A percentile compares a stretch with the other conserved stretches of the same genome.
Conservation (phyloP, 805 yeast genomes). For the Dipodascus albidus region DNA sequence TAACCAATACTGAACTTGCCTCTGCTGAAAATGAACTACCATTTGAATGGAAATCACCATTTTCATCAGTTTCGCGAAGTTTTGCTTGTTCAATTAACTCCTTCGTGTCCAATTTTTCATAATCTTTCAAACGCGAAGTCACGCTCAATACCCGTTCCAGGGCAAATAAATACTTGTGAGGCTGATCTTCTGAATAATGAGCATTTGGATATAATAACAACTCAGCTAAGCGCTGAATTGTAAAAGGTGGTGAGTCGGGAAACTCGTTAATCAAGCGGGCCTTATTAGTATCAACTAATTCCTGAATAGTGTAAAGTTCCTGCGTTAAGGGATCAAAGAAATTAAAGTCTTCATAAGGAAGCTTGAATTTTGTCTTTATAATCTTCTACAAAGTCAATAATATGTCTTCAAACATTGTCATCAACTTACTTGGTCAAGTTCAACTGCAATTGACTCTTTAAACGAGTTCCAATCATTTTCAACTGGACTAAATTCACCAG, state of each 20-base stretch:
- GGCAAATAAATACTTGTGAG: slow-evolving; percentile 21
- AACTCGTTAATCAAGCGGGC: slow-evolving; percentile 12
- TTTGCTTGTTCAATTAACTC: neutral
- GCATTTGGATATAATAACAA: slow-evolving; percentile 20
- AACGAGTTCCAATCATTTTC: neutral
- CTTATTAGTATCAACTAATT: slow-evolving; percentile 6
- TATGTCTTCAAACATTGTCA: too few species aligned
- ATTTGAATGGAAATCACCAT: too few species aligned
- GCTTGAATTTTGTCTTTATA: neutral
- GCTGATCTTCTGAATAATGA: slow-evolving; percentile 13
- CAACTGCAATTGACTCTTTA: neutral
- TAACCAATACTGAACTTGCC: neutral
- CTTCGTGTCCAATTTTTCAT: slow-evolving; percentile 10
- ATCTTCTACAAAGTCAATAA: too few species aligned
- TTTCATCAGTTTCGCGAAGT: too few species aligned
- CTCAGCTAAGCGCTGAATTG: slow-evolving; percentile 29
- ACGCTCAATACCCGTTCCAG: slow-evolving; percentile 18
- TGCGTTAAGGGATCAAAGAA: slow-evolving; percentile 15
- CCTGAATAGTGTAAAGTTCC: slow-evolving; percentile 7
- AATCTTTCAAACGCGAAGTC: slow-evolving; percentile 14
- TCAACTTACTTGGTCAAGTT: neutral
- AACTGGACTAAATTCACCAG: neutral
- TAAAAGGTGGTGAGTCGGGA: slow-evolving; percentile 26
- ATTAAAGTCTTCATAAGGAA: neutral
- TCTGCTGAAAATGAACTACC: neutral